A percentile compares a stretch with the other conserved stretches of the same genome.
Evolutionary conservation across 257 asterid genomes (phyloP).

Genomic region (Solanum chmielewskii): DNA sequence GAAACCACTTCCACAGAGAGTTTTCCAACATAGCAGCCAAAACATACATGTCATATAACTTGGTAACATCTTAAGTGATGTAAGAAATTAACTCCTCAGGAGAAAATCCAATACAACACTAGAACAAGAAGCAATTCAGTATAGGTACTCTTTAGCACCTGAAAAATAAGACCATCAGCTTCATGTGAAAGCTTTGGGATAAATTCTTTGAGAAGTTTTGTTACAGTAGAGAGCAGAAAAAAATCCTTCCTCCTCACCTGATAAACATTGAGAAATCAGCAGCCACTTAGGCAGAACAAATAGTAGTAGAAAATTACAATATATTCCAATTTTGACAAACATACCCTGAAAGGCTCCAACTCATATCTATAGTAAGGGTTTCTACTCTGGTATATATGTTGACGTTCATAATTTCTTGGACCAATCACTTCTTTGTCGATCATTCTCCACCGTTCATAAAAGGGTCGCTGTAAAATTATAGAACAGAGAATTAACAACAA

Average conservation of each 20-base stretch:
- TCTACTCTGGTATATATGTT: conserved; percentile 45
- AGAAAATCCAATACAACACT: neutral
- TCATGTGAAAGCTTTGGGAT: conserved; percentile 93
- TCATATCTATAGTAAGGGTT: conserved; percentile 77
- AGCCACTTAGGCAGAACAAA: conserved; percentile 6
- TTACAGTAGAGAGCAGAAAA: conserved; percentile 93
- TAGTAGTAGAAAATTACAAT: neutral
- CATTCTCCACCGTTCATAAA: conserved; percentile 93
- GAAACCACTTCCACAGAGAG: neutral
- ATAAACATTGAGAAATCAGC: conserved; percentile 17
- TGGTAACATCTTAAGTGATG: neutral
- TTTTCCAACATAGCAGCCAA: neutral
- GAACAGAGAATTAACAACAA: neutral
- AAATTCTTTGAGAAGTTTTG: conserved; percentile 70
- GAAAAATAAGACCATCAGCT: conserved; percentile 97
- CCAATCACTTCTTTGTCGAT: conserved; percentile 89
- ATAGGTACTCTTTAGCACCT: conserved; percentile 33
- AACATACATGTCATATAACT: neutral
- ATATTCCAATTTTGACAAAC: neutral
- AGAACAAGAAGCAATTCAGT: neutral
- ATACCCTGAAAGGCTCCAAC: conserved; percentile 91
- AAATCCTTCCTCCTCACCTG: conserved; percentile 97
- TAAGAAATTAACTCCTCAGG: neutral
- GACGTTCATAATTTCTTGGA: conserved; percentile 73
- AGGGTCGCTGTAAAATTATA: conserved; percentile 52